These are phyloP conservation scores for Magnolia changhungtana DNA, from an alignment of 164 flowering plant species.

Conservation along the genomic window DNA sequence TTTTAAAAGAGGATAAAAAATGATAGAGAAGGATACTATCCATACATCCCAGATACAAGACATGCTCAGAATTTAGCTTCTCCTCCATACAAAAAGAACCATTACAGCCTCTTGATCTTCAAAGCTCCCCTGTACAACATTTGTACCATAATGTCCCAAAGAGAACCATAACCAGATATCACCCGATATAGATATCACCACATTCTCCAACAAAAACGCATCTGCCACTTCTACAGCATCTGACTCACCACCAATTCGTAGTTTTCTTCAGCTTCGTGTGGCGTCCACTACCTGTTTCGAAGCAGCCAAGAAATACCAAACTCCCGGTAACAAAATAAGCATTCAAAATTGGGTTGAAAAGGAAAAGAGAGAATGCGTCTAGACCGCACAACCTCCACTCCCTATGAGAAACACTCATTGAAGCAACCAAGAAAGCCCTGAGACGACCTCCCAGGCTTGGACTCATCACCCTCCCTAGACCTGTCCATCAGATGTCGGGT, in stretches of 20 bases:
- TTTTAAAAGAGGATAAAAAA: background rate
- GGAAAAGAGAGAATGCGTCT: background rate
- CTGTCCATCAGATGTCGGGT: conserved; percentile 19
- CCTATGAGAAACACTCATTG: conserved; percentile 14
- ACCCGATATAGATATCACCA: background rate
- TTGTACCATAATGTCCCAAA: background rate
- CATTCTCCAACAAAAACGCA: background rate
- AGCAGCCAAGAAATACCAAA: background rate
- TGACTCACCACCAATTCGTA: background rate
- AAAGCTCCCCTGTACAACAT: background rate
- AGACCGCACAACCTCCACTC: background rate
- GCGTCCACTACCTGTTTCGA: background rate
- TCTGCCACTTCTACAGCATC: background rate
- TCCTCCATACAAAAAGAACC: background rate
- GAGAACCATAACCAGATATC: background rate
- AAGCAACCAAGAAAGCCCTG: conserved; percentile 13
- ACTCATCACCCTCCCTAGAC: conserved; percentile 11
- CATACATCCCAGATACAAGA: background rate
- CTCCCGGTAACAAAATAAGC: background rate
- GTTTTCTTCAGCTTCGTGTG: background rate
- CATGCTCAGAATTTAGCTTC: background rate
- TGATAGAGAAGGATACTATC: background rate
- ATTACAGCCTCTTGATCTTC: background rate
- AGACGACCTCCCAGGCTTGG: conserved; percentile 12
- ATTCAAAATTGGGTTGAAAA: background rate